Conservation (phyloP, 192 early-diverging fungal species). For the Hyaloraphidium curvatum region DNA sequence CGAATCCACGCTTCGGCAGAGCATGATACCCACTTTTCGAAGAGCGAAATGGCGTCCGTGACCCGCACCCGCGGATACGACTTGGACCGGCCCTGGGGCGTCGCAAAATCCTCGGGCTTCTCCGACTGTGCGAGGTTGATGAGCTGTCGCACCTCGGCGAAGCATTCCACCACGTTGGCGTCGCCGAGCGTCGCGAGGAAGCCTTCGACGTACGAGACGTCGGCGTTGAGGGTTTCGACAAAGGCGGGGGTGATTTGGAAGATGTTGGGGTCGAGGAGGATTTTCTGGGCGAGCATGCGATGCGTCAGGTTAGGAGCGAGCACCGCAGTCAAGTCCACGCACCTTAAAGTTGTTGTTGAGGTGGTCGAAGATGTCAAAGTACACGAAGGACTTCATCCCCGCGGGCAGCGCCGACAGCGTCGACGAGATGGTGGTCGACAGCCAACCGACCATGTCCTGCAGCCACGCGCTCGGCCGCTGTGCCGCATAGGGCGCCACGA, state of each 20-base stretch:
- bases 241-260: constrained; percentile 36
- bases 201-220: constrained; percentile 51
- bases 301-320: neutral
- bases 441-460: constrained; percentile 49
- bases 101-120: constrained; percentile 58
- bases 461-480: constrained; percentile 41
- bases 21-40: constrained; percentile 59
- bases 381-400: constrained; percentile 38
- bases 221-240: constrained; percentile 39
- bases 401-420: constrained; percentile 44
- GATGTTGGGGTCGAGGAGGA: constrained; percentile 36
- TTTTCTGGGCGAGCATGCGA: constrained; percentile 16
- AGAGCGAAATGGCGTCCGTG: constrained; percentile 34
- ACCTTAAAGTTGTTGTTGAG: constrained; percentile 41
- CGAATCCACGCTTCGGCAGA: neutral
- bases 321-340: constrained; percentile 6
- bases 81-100: constrained; percentile 34
- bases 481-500: constrained; percentile 28
- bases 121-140: constrained; percentile 42
- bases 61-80: constrained; percentile 45
- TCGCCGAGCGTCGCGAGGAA: constrained; percentile 50
- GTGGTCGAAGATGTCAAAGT: constrained; percentile 59
- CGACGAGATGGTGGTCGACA: constrained; percentile 44
- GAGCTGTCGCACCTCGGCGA: constrained; percentile 20
- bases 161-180: constrained; percentile 16